Conservation (phyloP, 306 rosid species). For the Inga oerstediana region DNA sequence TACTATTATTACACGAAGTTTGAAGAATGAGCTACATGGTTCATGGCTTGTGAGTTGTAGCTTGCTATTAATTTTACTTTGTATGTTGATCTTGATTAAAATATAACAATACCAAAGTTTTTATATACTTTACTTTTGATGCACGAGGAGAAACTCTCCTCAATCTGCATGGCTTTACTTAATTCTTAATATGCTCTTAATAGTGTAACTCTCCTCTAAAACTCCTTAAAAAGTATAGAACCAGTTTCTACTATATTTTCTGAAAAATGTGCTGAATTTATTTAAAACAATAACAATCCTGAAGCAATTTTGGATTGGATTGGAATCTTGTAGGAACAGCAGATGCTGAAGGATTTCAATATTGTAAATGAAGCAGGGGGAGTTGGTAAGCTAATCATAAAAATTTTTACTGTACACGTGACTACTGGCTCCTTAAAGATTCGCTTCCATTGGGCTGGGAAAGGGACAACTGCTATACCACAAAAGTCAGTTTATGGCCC, state of each 20-base stretch:
- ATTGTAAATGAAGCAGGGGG: constrained; percentile 48
- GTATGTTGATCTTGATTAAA: no score
- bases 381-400: constrained; percentile 20
- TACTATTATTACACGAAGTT: no score
- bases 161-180: background rate
- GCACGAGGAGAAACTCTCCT: background rate
- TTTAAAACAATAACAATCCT: background rate
- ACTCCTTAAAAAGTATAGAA: background rate
- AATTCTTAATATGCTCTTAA: background rate
- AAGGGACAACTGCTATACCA: constrained; percentile 41
- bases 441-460: constrained; percentile 37
- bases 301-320: constrained; percentile 1
- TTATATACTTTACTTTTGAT: background rate
- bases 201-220: background rate
- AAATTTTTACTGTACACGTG: constrained; percentile 12
- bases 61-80: background rate
- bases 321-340: constrained; percentile 26
- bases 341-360: constrained; percentile 37
- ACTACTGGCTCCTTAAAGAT: constrained; percentile 30
- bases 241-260: background rate
- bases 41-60: background rate
- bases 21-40: background rate
- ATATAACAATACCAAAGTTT: background rate
- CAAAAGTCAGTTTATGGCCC: constrained; percentile 45
- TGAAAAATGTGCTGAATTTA: background rate